Evolutionary conservation across 257 asterid genomes (phyloP), one percentile per base, ranked within the genome.

Genomic region (Gentiana macrophylla): DNA sequence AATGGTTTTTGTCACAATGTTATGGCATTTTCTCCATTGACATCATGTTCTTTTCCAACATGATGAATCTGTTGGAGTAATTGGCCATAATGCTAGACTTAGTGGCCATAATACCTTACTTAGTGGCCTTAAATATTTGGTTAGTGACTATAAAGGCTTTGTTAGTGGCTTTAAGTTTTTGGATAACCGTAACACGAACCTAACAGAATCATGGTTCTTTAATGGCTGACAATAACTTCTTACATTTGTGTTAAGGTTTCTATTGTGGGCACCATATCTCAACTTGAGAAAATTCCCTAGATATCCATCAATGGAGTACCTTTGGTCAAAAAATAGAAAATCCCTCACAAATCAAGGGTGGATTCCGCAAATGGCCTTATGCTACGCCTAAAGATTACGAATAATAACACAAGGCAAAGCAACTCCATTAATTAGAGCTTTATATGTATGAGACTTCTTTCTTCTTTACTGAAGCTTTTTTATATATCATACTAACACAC

Each of bases 211-310:
- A 33, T 8, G 34, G 36, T 52, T 35, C 37, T 24, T 24, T 24
- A 24, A 24, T 35, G 6, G 52, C 50, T 38, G 24, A 10, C 53
- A 54, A 37, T 1, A 55, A 46, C 13, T 52, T 47, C 44, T 24
- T 13, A 6, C 4, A 32, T 57, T 11, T 44, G 6, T n/a, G 24
- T 24, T 24, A 72, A 84, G 94, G 72, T 69, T 80, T 44, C 59
- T 82, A 72, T 72, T 84, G 41, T 84, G 96, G 96, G 94, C 96
- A 48, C 93, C 94, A 72, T 87, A 84, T 67, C 70, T 87, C 54
- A 87, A 87, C 82, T 82, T 84, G 80, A 79, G 94, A 57, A 87
- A 82, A 64, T 74, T 87, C 35, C 94, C 96, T 0, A 32, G 94
- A 69, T 87, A 84, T 75, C 92, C 96, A 62, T 57, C 69, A 11